Conservation (phyloP, 139 green algal species). For the Zygnema cylindricum region DNA sequence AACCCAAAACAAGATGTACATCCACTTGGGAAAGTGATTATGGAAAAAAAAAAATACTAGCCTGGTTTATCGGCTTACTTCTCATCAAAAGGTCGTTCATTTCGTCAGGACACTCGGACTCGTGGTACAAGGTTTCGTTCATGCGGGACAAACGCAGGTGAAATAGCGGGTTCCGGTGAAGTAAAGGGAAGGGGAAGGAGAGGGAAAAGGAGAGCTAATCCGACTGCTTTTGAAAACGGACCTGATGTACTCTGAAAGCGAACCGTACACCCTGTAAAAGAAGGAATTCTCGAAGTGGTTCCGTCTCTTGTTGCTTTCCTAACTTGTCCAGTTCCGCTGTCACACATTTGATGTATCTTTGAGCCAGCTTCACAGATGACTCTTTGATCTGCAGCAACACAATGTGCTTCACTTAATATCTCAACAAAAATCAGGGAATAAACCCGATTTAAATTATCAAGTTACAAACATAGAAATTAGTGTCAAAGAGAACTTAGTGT, state of each 20-base stretch:
- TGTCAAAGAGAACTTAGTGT: too few species aligned
- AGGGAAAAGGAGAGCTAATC: conserved; percentile 24
- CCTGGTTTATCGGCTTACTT: too few species aligned
- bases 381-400: conserved; percentile 50
- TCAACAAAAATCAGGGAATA: too few species aligned
- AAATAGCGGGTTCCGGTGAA: conserved; percentile 35
- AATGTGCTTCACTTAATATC: too few species aligned
- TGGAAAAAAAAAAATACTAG: too few species aligned
- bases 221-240: not conserved
- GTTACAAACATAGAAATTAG: too few species aligned
- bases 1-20: too few species aligned
- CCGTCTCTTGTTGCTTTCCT: conserved; percentile 25
- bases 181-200: conserved; percentile 33
- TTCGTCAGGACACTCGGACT: too few species aligned
- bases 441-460: too few species aligned
- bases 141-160: not conserved
- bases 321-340: conserved; percentile 41
- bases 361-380: conserved; percentile 32
- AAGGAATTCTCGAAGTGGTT: conserved; percentile 55
- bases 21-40: too few species aligned
- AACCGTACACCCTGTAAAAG: conserved; percentile 62
- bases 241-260: conserved; percentile 50
- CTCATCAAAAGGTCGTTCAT: too few species aligned
- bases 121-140: too few species aligned
- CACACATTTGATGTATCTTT: conserved; percentile 44